These are phyloP conservation scores for Nannizziopsis barbatae DNA, from an alignment of 2,329 filamentous ascomycete species.

Conservation along the genomic window DNA sequence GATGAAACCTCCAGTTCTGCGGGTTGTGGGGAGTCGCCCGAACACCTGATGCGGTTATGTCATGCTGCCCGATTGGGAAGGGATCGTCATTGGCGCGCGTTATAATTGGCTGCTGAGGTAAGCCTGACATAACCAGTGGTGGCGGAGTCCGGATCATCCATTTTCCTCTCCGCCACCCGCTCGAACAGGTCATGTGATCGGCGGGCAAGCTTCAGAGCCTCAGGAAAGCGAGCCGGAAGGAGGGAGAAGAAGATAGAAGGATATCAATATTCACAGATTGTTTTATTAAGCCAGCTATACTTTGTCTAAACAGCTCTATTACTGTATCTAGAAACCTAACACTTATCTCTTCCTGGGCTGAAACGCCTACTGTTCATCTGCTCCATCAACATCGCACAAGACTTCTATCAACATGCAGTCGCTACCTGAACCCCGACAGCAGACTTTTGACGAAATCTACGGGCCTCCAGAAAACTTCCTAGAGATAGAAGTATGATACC, in stretches of 20 bases:
- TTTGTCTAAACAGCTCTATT: no score
- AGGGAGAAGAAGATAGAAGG: no score
- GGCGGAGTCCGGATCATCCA: no score
- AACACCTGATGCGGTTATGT: background rate
- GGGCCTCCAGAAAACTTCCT: constrained; percentile 97
- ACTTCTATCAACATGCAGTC: constrained; percentile 44
- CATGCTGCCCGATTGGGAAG: background rate
- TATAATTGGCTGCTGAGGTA: background rate
- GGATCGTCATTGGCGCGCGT: background rate
- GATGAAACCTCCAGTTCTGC: no score
- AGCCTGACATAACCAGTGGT: no score
- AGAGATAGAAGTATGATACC: constrained; percentile 64
- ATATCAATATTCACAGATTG: background rate
- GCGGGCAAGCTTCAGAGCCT: no score
- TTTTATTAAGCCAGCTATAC: background rate
- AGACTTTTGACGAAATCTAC: constrained; percentile 98
- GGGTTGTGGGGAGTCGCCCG: no score
- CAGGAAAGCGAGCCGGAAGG: no score
- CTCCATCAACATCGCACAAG: background rate
- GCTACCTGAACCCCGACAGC: constrained; percentile 60
- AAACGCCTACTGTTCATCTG: background rate
- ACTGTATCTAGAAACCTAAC: no score
- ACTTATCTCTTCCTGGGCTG: background rate
- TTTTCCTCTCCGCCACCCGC: no score
- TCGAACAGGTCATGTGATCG: no score